Evolutionary conservation across 2,329 filamentous ascomycete species (phyloP).

Genomic region (Aspergillus sp.): DNA sequence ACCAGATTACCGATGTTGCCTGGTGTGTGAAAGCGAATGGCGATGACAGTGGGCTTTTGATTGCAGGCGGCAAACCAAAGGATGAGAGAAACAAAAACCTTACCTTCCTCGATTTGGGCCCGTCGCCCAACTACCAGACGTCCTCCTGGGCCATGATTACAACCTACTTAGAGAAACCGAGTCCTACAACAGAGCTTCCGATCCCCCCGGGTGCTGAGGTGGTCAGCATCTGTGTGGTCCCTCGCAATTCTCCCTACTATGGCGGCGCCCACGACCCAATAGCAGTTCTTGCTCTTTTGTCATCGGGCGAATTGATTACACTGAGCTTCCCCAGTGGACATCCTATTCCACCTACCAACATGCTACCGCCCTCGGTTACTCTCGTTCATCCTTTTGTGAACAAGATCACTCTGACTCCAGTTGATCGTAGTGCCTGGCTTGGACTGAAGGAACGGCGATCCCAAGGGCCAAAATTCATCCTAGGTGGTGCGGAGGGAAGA

Average conservation of each 20-base stretch:
- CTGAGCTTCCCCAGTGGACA: conserved; percentile 90
- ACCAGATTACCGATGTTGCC: conserved; percentile 73
- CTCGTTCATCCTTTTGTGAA: conserved; percentile 89
- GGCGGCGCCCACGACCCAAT: conserved; percentile 87
- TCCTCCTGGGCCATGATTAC: conserved; percentile 83
- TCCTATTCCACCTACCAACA: conserved; percentile 87
- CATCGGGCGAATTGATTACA: conserved; percentile 85
- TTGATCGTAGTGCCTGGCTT: conserved; percentile 82
- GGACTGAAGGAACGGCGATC: conserved; percentile 82
- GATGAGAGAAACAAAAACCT: conserved; percentile 71
- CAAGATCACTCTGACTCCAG: conserved; percentile 66
- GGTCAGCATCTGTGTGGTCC: conserved; percentile 78
- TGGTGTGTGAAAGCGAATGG: conserved; percentile 96
- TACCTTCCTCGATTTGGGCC: conserved; percentile 84
- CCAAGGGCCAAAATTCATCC: conserved; percentile 73
- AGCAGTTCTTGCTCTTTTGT: conserved; percentile 73
- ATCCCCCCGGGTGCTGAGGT: conserved; percentile 77
- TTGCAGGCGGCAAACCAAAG: conserved; percentile 75
- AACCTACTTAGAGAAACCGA: conserved; percentile 75
- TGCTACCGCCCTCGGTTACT: conserved; percentile 81
- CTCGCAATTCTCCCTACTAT: conserved; percentile 80
- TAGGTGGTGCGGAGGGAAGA: conserved; percentile 72
- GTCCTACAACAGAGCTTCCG: conserved; percentile 67
- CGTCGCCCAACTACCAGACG: conserved; percentile 86
- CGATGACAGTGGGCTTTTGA: conserved; percentile 84